phyloP scores from a whole-genome alignment of 2,329 filamentous ascomycete species.

The Xenosphaeropsis pyriputrescens region DNA sequence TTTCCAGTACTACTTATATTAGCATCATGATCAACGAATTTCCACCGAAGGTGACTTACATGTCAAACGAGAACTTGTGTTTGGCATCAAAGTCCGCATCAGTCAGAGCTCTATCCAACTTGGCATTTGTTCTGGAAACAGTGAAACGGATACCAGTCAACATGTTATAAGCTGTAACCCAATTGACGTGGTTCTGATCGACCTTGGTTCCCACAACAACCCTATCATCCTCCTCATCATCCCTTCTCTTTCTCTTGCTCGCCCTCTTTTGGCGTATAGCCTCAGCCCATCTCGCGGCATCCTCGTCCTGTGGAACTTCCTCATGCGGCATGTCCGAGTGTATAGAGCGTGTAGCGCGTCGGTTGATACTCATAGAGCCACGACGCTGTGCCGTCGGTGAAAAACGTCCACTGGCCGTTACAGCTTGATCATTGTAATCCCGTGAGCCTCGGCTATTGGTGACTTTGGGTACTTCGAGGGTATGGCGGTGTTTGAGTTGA shows the following conservation, averaged over 20 bases:
- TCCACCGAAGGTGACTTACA: constrained; percentile 39
- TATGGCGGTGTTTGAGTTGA: constrained; percentile 68
- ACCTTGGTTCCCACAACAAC: constrained; percentile 96
- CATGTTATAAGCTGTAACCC: constrained; percentile 99
- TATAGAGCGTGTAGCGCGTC: constrained; percentile 71
- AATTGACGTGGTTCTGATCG: constrained; percentile 93
- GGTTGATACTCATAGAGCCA: constrained; percentile 68
- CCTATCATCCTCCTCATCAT: constrained; percentile 83
- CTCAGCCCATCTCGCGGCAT: constrained; percentile 84
- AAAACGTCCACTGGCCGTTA: constrained; percentile 64
- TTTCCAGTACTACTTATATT: constrained; percentile 59
- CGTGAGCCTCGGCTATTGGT: constrained; percentile 53
- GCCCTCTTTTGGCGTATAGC: constrained; percentile 84
- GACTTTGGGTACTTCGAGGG: constrained; percentile 68
- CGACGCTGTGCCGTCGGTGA: constrained; percentile 52
- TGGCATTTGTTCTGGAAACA: constrained; percentile 91
- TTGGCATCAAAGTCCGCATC: constrained; percentile 86
- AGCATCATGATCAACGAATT: constrained; percentile 18
- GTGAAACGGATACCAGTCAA: constrained; percentile 95
- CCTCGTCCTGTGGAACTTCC: constrained; percentile 75
- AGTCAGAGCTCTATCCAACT: constrained; percentile 80
- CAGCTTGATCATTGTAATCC: constrained; percentile 54
- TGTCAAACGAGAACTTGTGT: constrained; percentile 98
- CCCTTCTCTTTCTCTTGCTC: constrained; percentile 68
- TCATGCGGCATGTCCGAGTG: constrained; percentile 75